Percentiles rank a stretch among this genome's conserved stretches.
These are phyloP conservation scores for Debaryomyces fabryi DNA, from an alignment of 1,139 yeast species.

Conservation along the genomic window DNA sequence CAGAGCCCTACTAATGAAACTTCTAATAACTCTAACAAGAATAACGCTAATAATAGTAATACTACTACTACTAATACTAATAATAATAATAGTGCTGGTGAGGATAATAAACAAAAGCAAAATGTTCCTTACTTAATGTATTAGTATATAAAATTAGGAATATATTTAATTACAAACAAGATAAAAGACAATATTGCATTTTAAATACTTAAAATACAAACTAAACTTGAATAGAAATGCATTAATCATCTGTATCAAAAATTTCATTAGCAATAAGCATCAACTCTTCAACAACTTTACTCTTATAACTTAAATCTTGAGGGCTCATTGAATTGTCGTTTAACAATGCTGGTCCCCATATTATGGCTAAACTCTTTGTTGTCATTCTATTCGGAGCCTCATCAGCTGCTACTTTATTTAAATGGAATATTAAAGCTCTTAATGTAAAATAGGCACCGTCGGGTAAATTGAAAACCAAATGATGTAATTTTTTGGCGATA, in stretches of 20 bases:
- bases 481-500: constrained; percentile 79
- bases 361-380: constrained; percentile 73
- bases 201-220: background rate
- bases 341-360: constrained; percentile 93
- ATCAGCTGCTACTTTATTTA: constrained; percentile 69
- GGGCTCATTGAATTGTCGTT: constrained; percentile 65
- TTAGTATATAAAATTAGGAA: constrained; percentile 7
- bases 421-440: constrained; percentile 80
- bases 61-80: background rate
- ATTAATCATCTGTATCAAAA: constrained; percentile 66
- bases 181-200: background rate
- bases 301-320: constrained; percentile 80
- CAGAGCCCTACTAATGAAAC: background rate
- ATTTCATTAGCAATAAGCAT: constrained; percentile 84
- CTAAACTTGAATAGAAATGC: background rate
- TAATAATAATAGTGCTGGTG: background rate
- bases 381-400: constrained; percentile 78
- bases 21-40: constrained; percentile 3
- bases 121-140: constrained; percentile 21
- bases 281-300: constrained; percentile 80
- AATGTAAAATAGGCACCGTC: constrained; percentile 95
- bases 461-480: constrained; percentile 83
- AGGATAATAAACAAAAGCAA: constrained; percentile 11
- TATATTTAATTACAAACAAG: constrained; percentile 2
- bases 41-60: background rate